phyloP scores from a whole-genome alignment of 2,329 filamentous ascomycete species.

The Pseudogymnoascus sp. region DNA sequence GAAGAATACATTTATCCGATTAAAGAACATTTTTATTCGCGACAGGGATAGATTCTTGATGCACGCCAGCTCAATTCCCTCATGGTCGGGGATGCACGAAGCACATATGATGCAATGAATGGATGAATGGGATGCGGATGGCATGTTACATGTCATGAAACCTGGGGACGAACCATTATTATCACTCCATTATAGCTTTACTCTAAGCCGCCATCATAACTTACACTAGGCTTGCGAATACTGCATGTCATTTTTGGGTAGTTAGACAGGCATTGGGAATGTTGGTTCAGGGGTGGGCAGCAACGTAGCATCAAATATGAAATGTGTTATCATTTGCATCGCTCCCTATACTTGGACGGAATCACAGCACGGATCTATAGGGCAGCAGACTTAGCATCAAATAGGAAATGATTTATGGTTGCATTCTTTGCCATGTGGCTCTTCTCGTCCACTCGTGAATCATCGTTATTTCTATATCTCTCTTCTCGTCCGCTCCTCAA shows the following conservation, averaged over 20 bases:
- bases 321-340: background rate
- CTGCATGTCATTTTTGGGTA: conserved; percentile 7
- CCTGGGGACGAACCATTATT: background rate
- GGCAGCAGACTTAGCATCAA: background rate
- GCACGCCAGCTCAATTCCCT: background rate
- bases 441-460: background rate
- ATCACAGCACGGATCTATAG: background rate
- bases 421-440: background rate
- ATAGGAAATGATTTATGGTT: conserved; percentile 1
- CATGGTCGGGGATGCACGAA: background rate
- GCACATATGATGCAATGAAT: background rate
- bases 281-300: background rate
- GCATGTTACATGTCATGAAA: background rate
- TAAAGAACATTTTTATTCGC: conserved; percentile 8
- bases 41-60: background rate
- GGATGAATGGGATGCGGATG: background rate
- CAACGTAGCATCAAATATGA: conserved; percentile 6
- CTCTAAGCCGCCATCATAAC: background rate
- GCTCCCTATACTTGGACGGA: background rate
- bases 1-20: conserved; percentile 2
- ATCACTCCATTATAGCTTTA: background rate
- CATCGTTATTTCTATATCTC: background rate
- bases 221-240: background rate
- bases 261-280: background rate
- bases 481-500: conserved; percentile 15